Base-by-base conservation (phyloP, 495 filamentous ascomycete genomes). In the Polyplosphaeria fusca region DNA sequence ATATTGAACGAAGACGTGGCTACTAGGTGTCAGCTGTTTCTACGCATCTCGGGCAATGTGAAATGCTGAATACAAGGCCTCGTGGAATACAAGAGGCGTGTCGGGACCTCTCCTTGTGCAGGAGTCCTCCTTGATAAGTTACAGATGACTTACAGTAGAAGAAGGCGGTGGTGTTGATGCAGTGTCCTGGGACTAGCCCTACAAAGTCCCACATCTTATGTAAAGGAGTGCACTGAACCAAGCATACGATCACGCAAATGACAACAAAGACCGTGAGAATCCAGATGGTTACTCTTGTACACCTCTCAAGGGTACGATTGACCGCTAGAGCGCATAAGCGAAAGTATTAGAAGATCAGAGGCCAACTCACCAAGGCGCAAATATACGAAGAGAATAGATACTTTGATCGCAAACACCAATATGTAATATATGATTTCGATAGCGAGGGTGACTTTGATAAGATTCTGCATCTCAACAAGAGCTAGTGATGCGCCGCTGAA, bases 1-100 rank as follows among this genome's bases (percentile, higher is more conserved):
- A 82, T 79, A 58, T 80, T 79, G 54, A 77, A 72, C 4, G 66
- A 61, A 9, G 77, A 76, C 0, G 77, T 81, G 23, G 70, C 79
- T 52, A 11, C 20, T 23, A 11, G 30, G 14, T 13, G 20, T 40
- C 14, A 44, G 32, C 11, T 5, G 14, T 4, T 27, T 20, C 14
- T 26, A 39, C 49, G 13, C 7, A 35, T 35, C 14, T 7, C 14
- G 14, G 30, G 30, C 7, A 14, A 14, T 35, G 30, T 7, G 14
- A 14, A 14, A 35, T 14, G 30, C n/a, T n/a, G n/a, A n/a, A n/a
- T n/a, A n/a, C n/a, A n/a, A n/a, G n/a, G n/a, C n/a, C n/a, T n/a
- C n/a, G n/a, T n/a, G n/a, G n/a, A n/a, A n/a, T n/a, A n/a, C n/a
- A n/a, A n/a, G n/a, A n/a, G n/a, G n/a, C n/a, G n/a, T n/a, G n/a